Percentiles rank a stretch among this genome's conserved stretches.
Conservation (phyloP, 768 basidiomycete genomes). For the Royoungia palumana region DNA sequence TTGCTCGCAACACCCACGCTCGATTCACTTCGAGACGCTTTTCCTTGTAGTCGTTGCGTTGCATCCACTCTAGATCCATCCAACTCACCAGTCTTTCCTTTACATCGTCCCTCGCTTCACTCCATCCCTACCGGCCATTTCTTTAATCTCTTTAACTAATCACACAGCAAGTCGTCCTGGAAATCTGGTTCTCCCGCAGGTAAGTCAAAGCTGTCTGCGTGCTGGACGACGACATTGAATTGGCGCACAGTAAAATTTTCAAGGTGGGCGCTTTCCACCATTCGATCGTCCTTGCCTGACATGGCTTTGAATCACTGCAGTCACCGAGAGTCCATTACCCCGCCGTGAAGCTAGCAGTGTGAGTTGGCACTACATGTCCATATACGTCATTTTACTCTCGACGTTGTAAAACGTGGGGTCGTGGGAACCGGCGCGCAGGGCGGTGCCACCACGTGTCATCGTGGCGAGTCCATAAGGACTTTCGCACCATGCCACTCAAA, state of each 20-base stretch:
- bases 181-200: conserved; percentile 13
- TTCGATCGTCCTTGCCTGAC: conserved; percentile 7
- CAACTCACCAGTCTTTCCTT: conserved; percentile 36
- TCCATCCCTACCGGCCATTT: conserved; percentile 14
- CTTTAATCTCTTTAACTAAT: conserved; percentile 21
- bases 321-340: neutral
- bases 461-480: neutral
- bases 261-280: conserved; percentile 13
- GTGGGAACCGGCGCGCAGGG: conserved; percentile 30
- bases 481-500: conserved; percentile 4
- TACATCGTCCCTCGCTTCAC: conserved; percentile 31
- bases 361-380: conserved; percentile 16
- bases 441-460: conserved; percentile 18
- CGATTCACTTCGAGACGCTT: conserved; percentile 55
- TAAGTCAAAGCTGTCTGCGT: conserved; percentile 10
- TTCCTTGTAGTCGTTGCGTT: conserved; percentile 32
- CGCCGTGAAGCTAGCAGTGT: conserved; percentile 12
- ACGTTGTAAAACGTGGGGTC: conserved; percentile 41
- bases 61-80: conserved; percentile 25
- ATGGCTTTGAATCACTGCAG: conserved; percentile 1
- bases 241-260: conserved; percentile 8
- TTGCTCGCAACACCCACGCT: conserved; percentile 34
- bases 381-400: conserved; percentile 30
- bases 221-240: conserved; percentile 2
- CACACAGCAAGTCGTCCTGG: conserved; percentile 13